Conservation (phyloP, 106 monocot genomes). For the Dioscorea zingiberensis region DNA sequence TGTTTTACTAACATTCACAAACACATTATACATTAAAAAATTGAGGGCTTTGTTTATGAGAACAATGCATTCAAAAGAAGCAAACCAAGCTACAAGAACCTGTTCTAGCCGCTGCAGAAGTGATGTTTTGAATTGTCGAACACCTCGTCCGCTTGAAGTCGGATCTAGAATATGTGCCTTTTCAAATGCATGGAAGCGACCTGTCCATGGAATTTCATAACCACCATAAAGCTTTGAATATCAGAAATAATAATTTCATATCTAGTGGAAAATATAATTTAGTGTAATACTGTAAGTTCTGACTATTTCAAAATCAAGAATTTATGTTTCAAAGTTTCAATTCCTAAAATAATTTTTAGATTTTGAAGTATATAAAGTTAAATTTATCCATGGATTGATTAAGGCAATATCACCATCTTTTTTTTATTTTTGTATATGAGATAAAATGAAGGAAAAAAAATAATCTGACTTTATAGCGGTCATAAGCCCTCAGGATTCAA, state of each 20-base stretch:
- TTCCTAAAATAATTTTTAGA: background rate
- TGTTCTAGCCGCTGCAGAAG: constrained; percentile 64
- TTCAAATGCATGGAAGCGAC: constrained; percentile 79
- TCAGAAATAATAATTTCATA: background rate
- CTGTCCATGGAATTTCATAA: constrained; percentile 16
- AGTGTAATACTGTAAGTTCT: background rate
- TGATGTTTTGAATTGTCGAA: constrained; percentile 71
- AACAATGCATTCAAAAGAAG: background rate
- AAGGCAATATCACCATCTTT: too few relatives aligned
- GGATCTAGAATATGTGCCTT: constrained; percentile 56
- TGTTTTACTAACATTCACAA: background rate
- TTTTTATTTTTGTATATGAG: too few relatives aligned
- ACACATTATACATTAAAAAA: background rate
- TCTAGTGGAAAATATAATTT: background rate
- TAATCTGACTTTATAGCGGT: too few relatives aligned
- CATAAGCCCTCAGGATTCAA: too few relatives aligned
- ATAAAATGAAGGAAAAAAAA: too few relatives aligned
- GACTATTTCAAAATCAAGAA: background rate
- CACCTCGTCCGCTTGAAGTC: constrained; percentile 58
- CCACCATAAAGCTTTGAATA: background rate
- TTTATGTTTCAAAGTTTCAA: background rate
- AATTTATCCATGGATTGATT: background rate
- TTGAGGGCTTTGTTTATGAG: background rate
- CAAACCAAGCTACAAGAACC: constrained; percentile 28
- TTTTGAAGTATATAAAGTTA: background rate